These are phyloP conservation scores for Tardiomyces depauwii DNA, from an alignment of 1,139 yeast genomes.

Conservation along the genomic window DNA sequence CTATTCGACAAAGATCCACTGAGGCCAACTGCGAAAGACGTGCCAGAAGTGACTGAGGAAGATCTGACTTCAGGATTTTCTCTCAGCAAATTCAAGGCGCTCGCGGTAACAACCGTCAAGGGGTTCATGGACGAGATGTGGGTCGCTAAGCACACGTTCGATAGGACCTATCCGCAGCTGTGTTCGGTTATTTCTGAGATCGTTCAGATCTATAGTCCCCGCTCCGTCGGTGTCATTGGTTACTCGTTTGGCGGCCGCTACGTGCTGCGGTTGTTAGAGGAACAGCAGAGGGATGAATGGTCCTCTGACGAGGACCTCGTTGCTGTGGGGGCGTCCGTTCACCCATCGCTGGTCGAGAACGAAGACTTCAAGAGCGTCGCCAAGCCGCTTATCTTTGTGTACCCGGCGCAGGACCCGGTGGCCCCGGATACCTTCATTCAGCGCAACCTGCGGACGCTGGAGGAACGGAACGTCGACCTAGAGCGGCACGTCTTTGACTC, in stretches of 20 bases:
- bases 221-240: slow-evolving; percentile 25
- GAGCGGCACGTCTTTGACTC: slow-evolving; percentile 11
- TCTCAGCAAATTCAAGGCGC: slow-evolving; percentile 21
- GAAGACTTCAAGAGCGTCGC: slow-evolving; percentile 19
- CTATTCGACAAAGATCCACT: slow-evolving; percentile 25
- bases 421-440: slow-evolving; percentile 16
- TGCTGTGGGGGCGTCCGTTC: slow-evolving; percentile 25
- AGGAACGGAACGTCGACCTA: slow-evolving; percentile 9
- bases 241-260: slow-evolving; percentile 32
- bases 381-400: slow-evolving; percentile 25
- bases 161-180: slow-evolving; percentile 22
- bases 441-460: slow-evolving; percentile 14
- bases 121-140: slow-evolving; percentile 30
- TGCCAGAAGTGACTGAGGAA: slow-evolving; percentile 11
- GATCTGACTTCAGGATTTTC: background rate
- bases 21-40: slow-evolving; percentile 17
- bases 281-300: slow-evolving; percentile 14
- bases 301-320: slow-evolving; percentile 19
- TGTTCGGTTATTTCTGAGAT: slow-evolving; percentile 24
- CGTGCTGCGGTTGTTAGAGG: slow-evolving; percentile 20
- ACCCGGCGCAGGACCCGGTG: slow-evolving; percentile 22
- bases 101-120: slow-evolving; percentile 24
- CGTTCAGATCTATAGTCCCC: slow-evolving; percentile 24
- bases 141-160: slow-evolving; percentile 29
- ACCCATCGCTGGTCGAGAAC: slow-evolving; percentile 26